Evolutionary conservation across 2,329 filamentous ascomycete species (phyloP).

Genomic region (Cercospora sesami): DNA sequence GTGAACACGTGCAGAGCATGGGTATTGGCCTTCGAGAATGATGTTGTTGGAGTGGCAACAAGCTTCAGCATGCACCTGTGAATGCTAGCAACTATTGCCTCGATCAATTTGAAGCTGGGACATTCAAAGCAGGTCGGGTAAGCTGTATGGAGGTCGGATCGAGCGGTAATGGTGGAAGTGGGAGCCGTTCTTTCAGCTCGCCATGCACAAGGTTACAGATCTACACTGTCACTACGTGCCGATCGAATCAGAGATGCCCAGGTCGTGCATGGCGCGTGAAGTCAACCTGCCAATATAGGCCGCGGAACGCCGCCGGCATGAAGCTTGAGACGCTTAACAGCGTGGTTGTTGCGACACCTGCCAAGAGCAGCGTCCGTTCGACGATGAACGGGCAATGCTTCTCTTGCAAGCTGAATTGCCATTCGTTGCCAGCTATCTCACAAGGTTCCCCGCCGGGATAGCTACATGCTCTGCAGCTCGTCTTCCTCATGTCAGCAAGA

Average conservation of each 20-base stretch:
- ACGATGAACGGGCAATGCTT: not conserved
- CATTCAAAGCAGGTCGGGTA: not conserved
- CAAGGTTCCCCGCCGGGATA: not conserved
- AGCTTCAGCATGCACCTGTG: not conserved
- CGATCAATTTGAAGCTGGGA: not conserved
- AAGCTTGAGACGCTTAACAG: constrained; percentile 1
- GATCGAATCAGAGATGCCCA: constrained; percentile 1
- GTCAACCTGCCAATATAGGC: not conserved
- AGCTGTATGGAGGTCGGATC: constrained; percentile 2
- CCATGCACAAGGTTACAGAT: not conserved
- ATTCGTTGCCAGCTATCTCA: not conserved
- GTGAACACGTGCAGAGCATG: not conserved
- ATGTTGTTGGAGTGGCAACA: not conserved
- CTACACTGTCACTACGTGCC: not conserved
- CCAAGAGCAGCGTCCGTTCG: not conserved
- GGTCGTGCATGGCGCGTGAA: not conserved
- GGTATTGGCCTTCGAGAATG: not conserved
- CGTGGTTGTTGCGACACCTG: not conserved
- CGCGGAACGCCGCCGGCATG: not conserved
- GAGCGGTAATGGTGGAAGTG: not conserved
- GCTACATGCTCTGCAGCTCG: not conserved
- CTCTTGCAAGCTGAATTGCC: not conserved
- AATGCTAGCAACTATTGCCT: not conserved
- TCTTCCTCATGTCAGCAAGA: not conserved
- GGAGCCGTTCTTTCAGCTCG: not conserved